These are phyloP conservation scores for Tricholoma flavovirens DNA, from an alignment of 768 basidiomycete genomes.

Conservation along the genomic window DNA sequence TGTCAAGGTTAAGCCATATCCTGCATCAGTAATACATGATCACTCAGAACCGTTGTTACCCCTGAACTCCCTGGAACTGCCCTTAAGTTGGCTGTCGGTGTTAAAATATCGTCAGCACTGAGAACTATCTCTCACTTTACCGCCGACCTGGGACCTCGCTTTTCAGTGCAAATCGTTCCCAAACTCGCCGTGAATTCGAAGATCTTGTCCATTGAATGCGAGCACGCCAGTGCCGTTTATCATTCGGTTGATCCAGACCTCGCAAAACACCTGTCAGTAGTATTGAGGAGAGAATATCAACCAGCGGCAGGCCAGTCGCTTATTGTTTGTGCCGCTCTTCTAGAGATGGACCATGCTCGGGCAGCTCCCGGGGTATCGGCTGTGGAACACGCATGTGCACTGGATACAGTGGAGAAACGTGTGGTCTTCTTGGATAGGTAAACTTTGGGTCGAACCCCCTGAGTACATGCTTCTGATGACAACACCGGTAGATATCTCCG, in stretches of 20 bases:
- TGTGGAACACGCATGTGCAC: conserved; percentile 39
- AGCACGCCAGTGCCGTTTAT: conserved; percentile 46
- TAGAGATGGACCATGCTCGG: conserved; percentile 46
- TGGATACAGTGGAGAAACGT: conserved; percentile 43
- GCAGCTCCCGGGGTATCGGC: conserved; percentile 37
- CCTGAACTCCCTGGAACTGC: conserved; percentile 40
- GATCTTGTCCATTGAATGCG: conserved; percentile 40
- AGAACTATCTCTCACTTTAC: conserved; percentile 58
- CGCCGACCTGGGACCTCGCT: conserved; percentile 51
- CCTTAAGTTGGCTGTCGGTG: conserved; percentile 48
- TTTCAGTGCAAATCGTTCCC: conserved; percentile 44
- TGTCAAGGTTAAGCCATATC: conserved; percentile 5
- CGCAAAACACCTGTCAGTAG: conserved; percentile 48
- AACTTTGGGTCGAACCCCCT: conserved; percentile 3
- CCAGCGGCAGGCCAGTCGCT: conserved; percentile 36
- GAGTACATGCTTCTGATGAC: background rate
- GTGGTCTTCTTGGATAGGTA: conserved; percentile 43
- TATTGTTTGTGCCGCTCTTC: conserved; percentile 45
- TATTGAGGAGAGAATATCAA: conserved; percentile 40
- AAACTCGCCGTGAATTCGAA: conserved; percentile 37
- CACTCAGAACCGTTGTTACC: conserved; percentile 40
- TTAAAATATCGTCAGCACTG: conserved; percentile 52
- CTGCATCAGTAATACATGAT: background rate
- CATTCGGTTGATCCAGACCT: conserved; percentile 35
- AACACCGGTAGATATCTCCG: conserved; percentile 37